A percentile compares a stretch with the other conserved stretches of the same genome.
These are phyloP conservation scores for Annona squamosa DNA, from an alignment of 164 flowering plant species.

Conservation along the genomic window DNA sequence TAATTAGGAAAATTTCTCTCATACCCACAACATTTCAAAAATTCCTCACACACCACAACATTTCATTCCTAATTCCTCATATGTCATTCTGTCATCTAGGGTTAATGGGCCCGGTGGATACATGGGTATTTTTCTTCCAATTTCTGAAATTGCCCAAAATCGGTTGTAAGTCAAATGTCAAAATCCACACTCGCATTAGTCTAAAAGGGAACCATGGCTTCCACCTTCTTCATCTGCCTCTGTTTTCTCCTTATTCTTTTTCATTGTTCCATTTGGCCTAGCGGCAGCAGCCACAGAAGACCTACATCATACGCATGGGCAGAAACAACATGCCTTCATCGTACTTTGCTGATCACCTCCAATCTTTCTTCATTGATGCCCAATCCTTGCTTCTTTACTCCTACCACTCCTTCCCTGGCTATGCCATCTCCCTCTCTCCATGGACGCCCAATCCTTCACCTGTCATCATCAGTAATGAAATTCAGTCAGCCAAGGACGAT, in stretches of 20 bases:
- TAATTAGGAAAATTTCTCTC: not conserved
- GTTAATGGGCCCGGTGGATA: too few species aligned
- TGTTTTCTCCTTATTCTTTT: not conserved
- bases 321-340: constrained; percentile 31
- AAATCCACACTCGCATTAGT: not conserved
- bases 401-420: constrained; percentile 53
- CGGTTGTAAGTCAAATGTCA: too few species aligned
- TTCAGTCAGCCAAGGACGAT: too few species aligned
- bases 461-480: too few species aligned
- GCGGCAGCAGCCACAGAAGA: constrained; percentile 23
- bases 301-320: constrained; percentile 65
- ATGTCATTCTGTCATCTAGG: too few species aligned
- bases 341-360: constrained; percentile 41
- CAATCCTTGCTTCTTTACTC: constrained; percentile 34
- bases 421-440: constrained; percentile 46
- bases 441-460: too few species aligned
- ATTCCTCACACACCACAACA: not conserved
- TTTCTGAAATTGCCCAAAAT: too few species aligned
- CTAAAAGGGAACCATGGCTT: not conserved
- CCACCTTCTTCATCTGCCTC: not conserved
- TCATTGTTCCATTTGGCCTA: not conserved
- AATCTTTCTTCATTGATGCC: constrained; percentile 30
- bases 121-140: too few species aligned
- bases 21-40: not conserved
- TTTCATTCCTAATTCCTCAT: not conserved